Conservation (phyloP, 768 basidiomycete species). For the Mycena latifolia region DNA sequence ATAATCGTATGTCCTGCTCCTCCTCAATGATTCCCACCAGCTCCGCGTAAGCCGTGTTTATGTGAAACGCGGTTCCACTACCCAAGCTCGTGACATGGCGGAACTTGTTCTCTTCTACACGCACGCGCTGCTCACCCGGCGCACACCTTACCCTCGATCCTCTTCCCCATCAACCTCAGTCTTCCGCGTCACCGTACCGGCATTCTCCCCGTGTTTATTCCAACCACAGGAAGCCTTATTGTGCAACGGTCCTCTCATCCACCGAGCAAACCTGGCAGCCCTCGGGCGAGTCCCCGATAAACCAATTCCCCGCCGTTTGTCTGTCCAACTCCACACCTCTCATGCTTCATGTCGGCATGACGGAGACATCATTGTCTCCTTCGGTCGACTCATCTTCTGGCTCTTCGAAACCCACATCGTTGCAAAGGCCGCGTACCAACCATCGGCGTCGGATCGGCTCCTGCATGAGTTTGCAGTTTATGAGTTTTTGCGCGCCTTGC, state of each 20-base stretch:
- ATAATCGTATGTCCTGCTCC: constrained; percentile 7
- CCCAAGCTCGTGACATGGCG: constrained; percentile 8
- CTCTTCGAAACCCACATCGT: too few species aligned
- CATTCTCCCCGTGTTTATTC: not conserved
- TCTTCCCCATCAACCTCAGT: not conserved
- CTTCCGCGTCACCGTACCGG: not conserved
- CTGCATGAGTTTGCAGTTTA: too few species aligned
- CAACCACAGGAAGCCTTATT: constrained; percentile 9
- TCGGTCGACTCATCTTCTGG: too few species aligned
- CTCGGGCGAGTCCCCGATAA: too few species aligned
- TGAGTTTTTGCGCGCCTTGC: too few species aligned
- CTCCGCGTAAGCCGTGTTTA: not conserved
- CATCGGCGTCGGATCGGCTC: too few species aligned
- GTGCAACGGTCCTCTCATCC: constrained; percentile 4
- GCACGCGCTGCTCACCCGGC: not conserved
- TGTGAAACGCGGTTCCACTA: not conserved
- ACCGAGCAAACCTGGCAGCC: constrained; percentile 3
- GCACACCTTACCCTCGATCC: not conserved
- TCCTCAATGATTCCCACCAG: not conserved
- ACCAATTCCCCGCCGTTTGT: too few species aligned
- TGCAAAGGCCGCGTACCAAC: too few species aligned
- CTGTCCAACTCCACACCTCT: too few species aligned
- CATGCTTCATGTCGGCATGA: too few species aligned
- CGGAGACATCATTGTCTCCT: too few species aligned
- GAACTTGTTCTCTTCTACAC: constrained; percentile 11